Conservation (phyloP, 1,284 basidiomycete genomes). For the Cryptococcus depauperatus region DNA sequence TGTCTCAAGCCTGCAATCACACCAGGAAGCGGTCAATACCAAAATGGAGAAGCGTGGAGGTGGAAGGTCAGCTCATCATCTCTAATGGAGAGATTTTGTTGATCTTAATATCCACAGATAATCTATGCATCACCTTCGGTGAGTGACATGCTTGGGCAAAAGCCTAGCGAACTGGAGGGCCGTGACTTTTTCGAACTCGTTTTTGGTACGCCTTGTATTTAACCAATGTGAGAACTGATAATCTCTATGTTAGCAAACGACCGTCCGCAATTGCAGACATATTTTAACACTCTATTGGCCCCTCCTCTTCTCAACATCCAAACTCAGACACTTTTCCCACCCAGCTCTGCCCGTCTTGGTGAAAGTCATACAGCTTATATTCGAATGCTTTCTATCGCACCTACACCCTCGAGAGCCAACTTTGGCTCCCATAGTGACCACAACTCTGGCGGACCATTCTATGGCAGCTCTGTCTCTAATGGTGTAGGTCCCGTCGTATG, state of each 20-base stretch:
- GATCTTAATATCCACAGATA: slow-evolving; percentile 18
- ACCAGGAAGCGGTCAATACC: not conserved
- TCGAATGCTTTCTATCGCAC: slow-evolving; percentile 13
- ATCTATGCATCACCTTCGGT: slow-evolving; percentile 36
- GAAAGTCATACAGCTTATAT: slow-evolving; percentile 24
- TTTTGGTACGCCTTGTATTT: slow-evolving; percentile 19
- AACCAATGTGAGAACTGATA: not conserved
- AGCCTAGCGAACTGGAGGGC: slow-evolving; percentile 31
- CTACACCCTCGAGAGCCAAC: not conserved
- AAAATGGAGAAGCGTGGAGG: slow-evolving; percentile 10
- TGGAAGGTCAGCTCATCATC: slow-evolving; percentile 27
- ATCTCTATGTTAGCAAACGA: slow-evolving; percentile 14
- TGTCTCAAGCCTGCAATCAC: slow-evolving; percentile 31
- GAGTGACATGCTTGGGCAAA: slow-evolving; percentile 33
- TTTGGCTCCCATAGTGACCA: not conserved
- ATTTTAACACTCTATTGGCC: slow-evolving; percentile 21
- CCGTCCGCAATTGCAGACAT: slow-evolving; percentile 19
- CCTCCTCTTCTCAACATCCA: slow-evolving; percentile 12
- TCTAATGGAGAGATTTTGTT: not conserved
- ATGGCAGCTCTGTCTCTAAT: not conserved
- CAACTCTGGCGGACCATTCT: not conserved
- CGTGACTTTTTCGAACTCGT: slow-evolving; percentile 39
- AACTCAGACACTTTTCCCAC: slow-evolving; percentile 5
- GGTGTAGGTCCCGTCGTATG: slow-evolving; percentile 21
- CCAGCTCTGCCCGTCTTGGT: slow-evolving; percentile 1